Conservation (phyloP, 73 alveolate genomes). For the Blepharisma stoltei region DNA sequence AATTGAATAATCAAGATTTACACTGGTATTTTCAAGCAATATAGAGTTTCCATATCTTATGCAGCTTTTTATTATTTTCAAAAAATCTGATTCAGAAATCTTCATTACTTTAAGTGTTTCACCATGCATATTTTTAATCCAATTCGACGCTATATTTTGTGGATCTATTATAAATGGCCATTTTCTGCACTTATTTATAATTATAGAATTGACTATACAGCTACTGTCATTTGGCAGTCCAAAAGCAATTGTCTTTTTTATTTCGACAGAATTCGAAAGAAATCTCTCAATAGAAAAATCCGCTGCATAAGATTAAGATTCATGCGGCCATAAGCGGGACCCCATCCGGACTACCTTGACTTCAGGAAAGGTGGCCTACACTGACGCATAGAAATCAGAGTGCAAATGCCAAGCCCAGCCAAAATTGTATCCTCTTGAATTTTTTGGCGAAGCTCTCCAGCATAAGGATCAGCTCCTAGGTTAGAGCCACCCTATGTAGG, state of each 20-base stretch:
- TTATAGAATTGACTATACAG: slow-evolving; percentile 95
- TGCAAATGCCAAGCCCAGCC: no score
- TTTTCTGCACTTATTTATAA: slow-evolving; percentile 87
- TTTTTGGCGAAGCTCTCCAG: no score
- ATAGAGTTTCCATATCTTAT: slow-evolving; percentile 91
- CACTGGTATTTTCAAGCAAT: slow-evolving; percentile 90
- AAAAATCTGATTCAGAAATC: slow-evolving; percentile 71
- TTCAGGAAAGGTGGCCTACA: no score
- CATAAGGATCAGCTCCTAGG: no score
- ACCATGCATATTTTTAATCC: slow-evolving; percentile 96
- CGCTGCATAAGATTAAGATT: slow-evolving; percentile 62
- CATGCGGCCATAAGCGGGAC: no score
- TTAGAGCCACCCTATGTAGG: no score
- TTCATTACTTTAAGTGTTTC: slow-evolving; percentile 65
- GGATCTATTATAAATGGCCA: slow-evolving; percentile 99
- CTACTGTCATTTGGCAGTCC: slow-evolving; percentile 91
- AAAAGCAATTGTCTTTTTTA: slow-evolving; percentile 74
- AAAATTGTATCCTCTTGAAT: no score
- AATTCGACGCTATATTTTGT: slow-evolving; percentile 94
- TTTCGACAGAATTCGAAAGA: slow-evolving; percentile 78
- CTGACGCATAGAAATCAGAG: no score
- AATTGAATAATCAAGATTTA: slow-evolving; percentile 93
- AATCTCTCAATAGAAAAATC: slow-evolving; percentile 79
- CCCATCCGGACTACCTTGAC: no score
- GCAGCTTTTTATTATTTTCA: slow-evolving; percentile 76